These are phyloP conservation scores for Leptoxyphium fumago DNA, from an alignment of 2,329 filamentous ascomycete genomes.

Conservation along the genomic window DNA sequence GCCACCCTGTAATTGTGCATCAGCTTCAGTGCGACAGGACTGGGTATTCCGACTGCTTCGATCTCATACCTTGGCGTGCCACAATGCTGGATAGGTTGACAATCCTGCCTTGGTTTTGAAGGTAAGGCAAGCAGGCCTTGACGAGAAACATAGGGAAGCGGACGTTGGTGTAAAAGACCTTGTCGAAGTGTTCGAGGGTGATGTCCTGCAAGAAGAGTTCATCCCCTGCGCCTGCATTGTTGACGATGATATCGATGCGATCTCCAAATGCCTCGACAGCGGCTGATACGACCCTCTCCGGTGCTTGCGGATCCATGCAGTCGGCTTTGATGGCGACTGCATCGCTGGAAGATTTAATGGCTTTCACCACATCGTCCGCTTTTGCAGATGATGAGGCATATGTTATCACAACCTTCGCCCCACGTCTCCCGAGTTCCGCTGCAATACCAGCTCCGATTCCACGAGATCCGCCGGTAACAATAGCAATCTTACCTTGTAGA, in stretches of 20 bases:
- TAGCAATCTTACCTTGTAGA: constrained; percentile 1
- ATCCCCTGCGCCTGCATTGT: constrained; percentile 3
- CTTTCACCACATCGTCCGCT: too few relatives aligned
- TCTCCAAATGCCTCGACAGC: too few relatives aligned
- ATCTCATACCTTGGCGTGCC: constrained; percentile 1
- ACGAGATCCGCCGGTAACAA: constrained; percentile 2
- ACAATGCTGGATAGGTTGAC: constrained; percentile 2
- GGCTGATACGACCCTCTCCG: too few relatives aligned
- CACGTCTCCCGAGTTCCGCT: background rate
- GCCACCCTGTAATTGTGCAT: too few relatives aligned
- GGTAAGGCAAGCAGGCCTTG: background rate
- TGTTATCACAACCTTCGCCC: constrained; percentile 1
- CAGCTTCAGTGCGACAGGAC: too few relatives aligned
- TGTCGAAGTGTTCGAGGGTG: constrained; percentile 1
- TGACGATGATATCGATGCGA: constrained; percentile 1
- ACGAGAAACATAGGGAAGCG: constrained; percentile 1
- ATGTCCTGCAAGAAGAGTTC: constrained; percentile 1
- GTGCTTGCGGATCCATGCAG: too few relatives aligned
- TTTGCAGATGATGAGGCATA: background rate
- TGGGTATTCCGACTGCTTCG: too few relatives aligned
- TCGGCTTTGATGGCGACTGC: too few relatives aligned
- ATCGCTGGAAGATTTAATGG: too few relatives aligned
- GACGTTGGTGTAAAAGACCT: constrained; percentile 1
- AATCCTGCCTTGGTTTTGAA: constrained; percentile 1
- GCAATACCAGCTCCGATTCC: constrained; percentile 2